Conservation (phyloP, 768 basidiomycete species). For the Tephrocybe sp. region DNA sequence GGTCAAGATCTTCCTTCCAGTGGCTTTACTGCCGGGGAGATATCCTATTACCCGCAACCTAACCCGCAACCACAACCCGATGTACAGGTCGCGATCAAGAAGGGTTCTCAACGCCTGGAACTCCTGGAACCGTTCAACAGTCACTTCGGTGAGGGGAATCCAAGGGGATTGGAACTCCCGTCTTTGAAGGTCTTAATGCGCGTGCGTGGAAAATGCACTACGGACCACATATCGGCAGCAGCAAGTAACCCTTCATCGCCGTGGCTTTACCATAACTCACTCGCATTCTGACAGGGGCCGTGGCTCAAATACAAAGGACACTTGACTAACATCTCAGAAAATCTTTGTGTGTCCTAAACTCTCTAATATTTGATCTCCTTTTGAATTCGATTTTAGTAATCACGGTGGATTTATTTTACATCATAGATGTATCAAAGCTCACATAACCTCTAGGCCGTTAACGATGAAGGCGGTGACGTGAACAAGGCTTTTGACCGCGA, state of each 20-base stretch:
- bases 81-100: conserved; percentile 72
- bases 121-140: conserved; percentile 80
- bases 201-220: conserved; percentile 98
- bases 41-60: conserved; percentile 75
- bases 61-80: conserved; percentile 73
- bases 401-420: conserved; percentile 48
- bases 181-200: conserved; percentile 82
- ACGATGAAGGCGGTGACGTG: conserved; percentile 92
- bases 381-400: conserved; percentile 55
- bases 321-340: conserved; percentile 93
- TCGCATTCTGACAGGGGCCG: conserved; percentile 59
- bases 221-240: conserved; percentile 97
- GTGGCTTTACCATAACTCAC: not conserved
- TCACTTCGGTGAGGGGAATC: conserved; percentile 59
- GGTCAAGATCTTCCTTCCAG: conserved; percentile 81
- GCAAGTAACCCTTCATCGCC: conserved; percentile 40
- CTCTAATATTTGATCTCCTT: conserved; percentile 2
- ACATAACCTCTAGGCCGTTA: conserved; percentile 79
- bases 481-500: conserved; percentile 88
- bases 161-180: conserved; percentile 71
- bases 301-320: conserved; percentile 99
- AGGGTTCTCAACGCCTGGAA: conserved; percentile 83
- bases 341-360: conserved; percentile 61
- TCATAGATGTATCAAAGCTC: too few relatives aligned
- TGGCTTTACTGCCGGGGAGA: conserved; percentile 78